Conservation (phyloP, 768 basidiomycete species). For the Termitomyces heimii region DNA sequence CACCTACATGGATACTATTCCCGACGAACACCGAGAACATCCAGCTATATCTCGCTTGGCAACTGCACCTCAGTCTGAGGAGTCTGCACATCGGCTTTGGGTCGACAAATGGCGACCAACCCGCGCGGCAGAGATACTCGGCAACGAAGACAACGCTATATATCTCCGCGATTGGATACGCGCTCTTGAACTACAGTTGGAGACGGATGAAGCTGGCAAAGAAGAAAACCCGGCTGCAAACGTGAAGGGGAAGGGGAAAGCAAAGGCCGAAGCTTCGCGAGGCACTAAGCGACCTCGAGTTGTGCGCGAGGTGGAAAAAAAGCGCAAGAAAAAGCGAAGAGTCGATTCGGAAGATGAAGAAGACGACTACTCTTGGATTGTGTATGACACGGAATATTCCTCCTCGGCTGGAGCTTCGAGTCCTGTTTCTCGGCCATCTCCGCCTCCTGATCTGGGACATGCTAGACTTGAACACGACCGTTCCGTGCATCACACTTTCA, state of each 20-base stretch:
- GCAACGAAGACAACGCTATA: constrained; percentile 64
- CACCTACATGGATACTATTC: constrained; percentile 19
- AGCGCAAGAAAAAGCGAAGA: constrained; percentile 48
- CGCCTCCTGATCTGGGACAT: background rate
- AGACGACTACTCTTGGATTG: constrained; percentile 60
- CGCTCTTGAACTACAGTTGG: constrained; percentile 58
- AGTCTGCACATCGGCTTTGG: constrained; percentile 50
- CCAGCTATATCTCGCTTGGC: constrained; percentile 43
- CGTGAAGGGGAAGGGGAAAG: constrained; percentile 20
- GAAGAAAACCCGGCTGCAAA: constrained; percentile 15
- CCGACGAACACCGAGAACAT: constrained; percentile 31
- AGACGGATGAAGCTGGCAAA: constrained; percentile 13
- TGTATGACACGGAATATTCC: constrained; percentile 29
- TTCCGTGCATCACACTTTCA: constrained; percentile 24
- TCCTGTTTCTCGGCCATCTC: background rate
- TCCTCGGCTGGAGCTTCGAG: constrained; percentile 10
- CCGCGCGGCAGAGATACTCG: constrained; percentile 68
- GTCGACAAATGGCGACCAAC: constrained; percentile 70
- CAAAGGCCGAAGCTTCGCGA: constrained; percentile 17
- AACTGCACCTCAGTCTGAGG: background rate
- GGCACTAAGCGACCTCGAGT: constrained; percentile 52
- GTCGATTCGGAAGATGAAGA: constrained; percentile 50
- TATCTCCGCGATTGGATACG: constrained; percentile 77
- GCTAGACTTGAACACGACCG: background rate
- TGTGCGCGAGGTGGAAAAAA: constrained; percentile 45